phyloP scores from a whole-genome alignment of 2,329 filamentous ascomycete genomes.

The Parastagonospora nodorum region DNA sequence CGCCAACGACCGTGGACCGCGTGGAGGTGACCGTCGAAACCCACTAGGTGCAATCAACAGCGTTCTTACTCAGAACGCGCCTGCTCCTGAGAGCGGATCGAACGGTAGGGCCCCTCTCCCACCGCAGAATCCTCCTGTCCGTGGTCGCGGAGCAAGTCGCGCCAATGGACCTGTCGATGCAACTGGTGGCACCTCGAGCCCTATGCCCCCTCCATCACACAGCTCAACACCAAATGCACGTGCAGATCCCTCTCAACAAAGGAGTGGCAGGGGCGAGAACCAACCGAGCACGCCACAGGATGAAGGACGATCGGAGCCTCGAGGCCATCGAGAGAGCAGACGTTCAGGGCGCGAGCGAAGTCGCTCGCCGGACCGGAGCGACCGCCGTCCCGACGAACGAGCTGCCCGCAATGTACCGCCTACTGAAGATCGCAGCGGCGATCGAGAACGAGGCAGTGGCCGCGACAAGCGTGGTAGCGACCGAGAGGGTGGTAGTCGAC shows the following conservation, averaged over 20 bases:
- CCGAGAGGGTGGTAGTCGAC: constrained; percentile 22
- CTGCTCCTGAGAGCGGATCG: constrained; percentile 22
- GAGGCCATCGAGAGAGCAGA: constrained; percentile 33
- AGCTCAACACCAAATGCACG: constrained; percentile 28
- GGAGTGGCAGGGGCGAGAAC: constrained; percentile 25
- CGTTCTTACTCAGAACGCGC: constrained; percentile 33
- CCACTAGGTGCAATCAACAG: constrained; percentile 36
- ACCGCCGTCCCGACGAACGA: constrained; percentile 35
- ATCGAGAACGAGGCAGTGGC: constrained; percentile 29
- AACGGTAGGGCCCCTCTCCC: constrained; percentile 14
- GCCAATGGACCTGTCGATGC: constrained; percentile 27
- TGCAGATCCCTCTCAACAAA: constrained; percentile 26
- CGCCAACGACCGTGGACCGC: constrained; percentile 29
- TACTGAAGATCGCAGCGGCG: constrained; percentile 27
- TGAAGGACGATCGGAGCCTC: constrained; percentile 32
- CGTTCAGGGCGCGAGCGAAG: constrained; percentile 32
- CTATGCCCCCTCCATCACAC: constrained; percentile 33
- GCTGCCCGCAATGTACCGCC: constrained; percentile 24
- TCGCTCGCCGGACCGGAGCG: constrained; percentile 28
- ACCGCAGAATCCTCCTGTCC: constrained; percentile 29
- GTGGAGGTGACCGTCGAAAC: constrained; percentile 28
- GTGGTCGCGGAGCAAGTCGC: constrained; percentile 38
- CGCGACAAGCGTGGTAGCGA: constrained; percentile 35
- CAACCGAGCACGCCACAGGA: constrained; percentile 19
- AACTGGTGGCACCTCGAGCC: constrained; percentile 18